These are phyloP conservation scores for Fusarium graminum DNA, from an alignment of 2,329 filamentous ascomycete species.

Conservation along the genomic window DNA sequence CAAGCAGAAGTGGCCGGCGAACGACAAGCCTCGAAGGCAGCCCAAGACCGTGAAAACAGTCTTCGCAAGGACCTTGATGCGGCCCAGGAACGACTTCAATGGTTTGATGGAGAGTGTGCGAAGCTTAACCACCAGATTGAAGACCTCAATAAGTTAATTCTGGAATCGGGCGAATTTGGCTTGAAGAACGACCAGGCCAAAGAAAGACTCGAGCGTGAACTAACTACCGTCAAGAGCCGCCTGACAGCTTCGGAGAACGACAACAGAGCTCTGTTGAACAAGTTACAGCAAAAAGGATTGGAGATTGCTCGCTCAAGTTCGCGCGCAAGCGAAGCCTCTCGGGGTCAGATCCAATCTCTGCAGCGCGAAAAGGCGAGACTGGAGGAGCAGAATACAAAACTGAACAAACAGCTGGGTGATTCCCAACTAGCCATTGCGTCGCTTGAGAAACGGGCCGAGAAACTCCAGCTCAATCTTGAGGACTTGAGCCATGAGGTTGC, in stretches of 20 bases:
- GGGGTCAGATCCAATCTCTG: slow-evolving; percentile 79
- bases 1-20: slow-evolving; percentile 86
- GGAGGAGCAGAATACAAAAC: slow-evolving; percentile 84
- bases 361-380: slow-evolving; percentile 85
- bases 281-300: slow-evolving; percentile 95
- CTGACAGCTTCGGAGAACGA: slow-evolving; percentile 95
- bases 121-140: slow-evolving; percentile 85
- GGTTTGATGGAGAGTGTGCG: slow-evolving; percentile 82
- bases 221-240: slow-evolving; percentile 90
- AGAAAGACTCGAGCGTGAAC: slow-evolving; percentile 89
- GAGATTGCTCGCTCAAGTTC: slow-evolving; percentile 94
- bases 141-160: slow-evolving; percentile 86
- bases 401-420: slow-evolving; percentile 88
- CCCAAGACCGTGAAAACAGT: slow-evolving; percentile 82
- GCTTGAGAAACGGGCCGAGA: slow-evolving; percentile 94
- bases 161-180: slow-evolving; percentile 89
- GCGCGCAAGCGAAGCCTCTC: slow-evolving; percentile 84
- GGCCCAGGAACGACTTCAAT: slow-evolving; percentile 79
- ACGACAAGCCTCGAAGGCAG: slow-evolving; percentile 80
- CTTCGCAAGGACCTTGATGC: slow-evolving; percentile 84
- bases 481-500: slow-evolving; percentile 94
- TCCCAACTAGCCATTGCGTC: slow-evolving; percentile 84
- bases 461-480: slow-evolving; percentile 87
- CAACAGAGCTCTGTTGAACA: slow-evolving; percentile 94
- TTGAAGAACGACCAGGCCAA: slow-evolving; percentile 94